Base-by-base conservation (phyloP, 1,284 basidiomycete species). In the Coniferiporia weirii region DNA sequence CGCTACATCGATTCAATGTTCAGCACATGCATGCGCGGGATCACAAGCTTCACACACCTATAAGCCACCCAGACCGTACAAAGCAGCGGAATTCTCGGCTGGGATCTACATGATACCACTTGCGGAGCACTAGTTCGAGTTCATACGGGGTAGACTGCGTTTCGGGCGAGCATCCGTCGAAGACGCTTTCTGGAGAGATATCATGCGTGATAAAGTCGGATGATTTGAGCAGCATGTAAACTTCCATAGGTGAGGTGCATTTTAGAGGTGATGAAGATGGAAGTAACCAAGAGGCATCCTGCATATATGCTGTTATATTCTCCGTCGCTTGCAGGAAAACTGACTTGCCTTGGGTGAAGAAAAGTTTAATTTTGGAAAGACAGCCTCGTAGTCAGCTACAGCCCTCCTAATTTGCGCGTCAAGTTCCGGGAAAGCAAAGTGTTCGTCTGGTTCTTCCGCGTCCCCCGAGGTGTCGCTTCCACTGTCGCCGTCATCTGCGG, bases 361-460 rank as follows among this genome's bases (percentile, higher is more conserved):
- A 75, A 95, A 96, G 68, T 96, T 97, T 54, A 97, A 81, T 71
- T 99, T 99, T 0, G 96, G 95, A 68, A 99, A 98, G 7, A 97
- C 88, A 2, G 89, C 86, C 1, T 84, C 89, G 64, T 93, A 95
- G 59, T 82, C 74, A 27, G 73, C 66, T 12, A 98, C 77, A n/a
- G 80, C 82, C 7, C 75, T 69, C 51, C 91, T 76, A 63, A 98
- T 95, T 61, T 78, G 76, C 6, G 74, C 72, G 67, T 95, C 93
- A 17, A 98, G 74, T 57, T 86, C 84, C 0, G 93, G 91, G 71
- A 91, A 93, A 1, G 86, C 76, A 65, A 82, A 88, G 55, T 66
- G 69, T 63, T 64, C 73, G 51, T 50, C 60, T 57, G 66, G 71
- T 56, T 66, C 68, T 2, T 72, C 71, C 15, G 75, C 74, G n/a